Percentiles rank a stretch among this genome's conserved stretches.
Conservation (phyloP, 208 protist genomes). For the Blastocrithidia nonstop region DNA sequence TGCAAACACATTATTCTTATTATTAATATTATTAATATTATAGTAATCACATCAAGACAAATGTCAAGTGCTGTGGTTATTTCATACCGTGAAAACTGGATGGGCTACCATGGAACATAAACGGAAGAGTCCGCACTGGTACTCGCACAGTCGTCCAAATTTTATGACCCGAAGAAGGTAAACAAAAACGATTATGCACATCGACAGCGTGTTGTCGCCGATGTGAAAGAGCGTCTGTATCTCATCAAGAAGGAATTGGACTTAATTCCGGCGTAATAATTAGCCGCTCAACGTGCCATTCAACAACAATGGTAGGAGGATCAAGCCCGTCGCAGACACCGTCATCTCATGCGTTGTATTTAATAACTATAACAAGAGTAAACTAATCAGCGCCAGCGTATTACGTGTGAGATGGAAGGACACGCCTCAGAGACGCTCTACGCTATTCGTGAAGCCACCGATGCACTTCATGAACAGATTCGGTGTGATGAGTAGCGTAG, state of each 20-base stretch:
- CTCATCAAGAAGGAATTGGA: constrained; percentile 66
- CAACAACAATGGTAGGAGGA: constrained; percentile 12
- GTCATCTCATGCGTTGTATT: too few species aligned
- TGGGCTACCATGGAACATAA: constrained; percentile 71
- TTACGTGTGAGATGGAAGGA: constrained; percentile 4
- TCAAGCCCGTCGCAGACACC: too few species aligned
- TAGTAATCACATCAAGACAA: neutral
- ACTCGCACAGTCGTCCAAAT: constrained; percentile 15
- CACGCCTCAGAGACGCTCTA: constrained; percentile 3
- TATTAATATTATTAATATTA: too few species aligned
- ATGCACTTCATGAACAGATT: too few species aligned
- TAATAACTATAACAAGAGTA: too few species aligned
- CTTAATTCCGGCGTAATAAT: constrained; percentile 48
- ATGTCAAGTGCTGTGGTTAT: constrained; percentile 30
- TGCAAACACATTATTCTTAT: too few species aligned
- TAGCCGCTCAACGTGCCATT: constrained; percentile 19
- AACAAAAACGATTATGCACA: constrained; percentile 43
- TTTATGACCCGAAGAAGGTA: neutral
- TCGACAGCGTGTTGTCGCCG: constrained; percentile 34
- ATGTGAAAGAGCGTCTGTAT: constrained; percentile 49
- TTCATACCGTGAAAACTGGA: constrained; percentile 77
- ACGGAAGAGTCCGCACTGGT: constrained; percentile 23
- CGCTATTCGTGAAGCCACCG: too few species aligned
- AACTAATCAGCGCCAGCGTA: neutral
- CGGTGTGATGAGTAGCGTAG: too few species aligned